phyloP scores from a whole-genome alignment of 176 grass and related monocot species.

The Avena atlantica region DNA sequence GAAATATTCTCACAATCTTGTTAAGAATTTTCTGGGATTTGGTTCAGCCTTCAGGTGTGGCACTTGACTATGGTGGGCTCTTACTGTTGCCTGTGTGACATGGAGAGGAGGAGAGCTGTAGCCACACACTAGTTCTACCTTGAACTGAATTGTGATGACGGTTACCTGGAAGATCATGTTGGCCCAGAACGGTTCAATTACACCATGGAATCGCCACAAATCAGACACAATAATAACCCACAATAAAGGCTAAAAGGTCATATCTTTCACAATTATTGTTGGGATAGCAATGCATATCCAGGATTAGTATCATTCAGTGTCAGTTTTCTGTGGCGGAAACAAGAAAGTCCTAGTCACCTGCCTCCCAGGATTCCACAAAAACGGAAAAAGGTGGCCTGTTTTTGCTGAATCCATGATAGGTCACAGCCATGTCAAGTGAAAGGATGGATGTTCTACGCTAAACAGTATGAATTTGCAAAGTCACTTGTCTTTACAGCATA shows the following conservation, averaged over 20 bases:
- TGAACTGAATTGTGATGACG: not conserved
- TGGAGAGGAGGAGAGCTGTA: not conserved
- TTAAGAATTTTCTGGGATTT: not conserved
- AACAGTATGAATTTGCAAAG: not conserved
- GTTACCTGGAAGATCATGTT: not conserved
- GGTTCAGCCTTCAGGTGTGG: not conserved
- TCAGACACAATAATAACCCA: not conserved
- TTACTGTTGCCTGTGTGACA: too few relatives aligned
- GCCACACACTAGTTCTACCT: not conserved
- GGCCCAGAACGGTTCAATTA: not conserved
- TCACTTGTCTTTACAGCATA: not conserved
- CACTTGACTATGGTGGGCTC: not conserved
- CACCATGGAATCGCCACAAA: not conserved
- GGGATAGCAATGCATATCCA: not conserved
- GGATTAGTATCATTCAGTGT: conserved; percentile 17
- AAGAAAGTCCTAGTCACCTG: not conserved
- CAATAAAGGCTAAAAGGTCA: not conserved
- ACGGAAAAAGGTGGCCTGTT: not conserved
- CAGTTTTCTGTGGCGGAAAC: not conserved
- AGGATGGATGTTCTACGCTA: not conserved
- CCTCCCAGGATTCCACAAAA: not conserved
- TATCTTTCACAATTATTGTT: conserved; percentile 2
- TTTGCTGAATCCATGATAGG: not conserved
- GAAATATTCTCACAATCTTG: conserved; percentile 31
- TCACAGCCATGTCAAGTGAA: not conserved